phyloP scores from a whole-genome alignment of 2,329 filamentous ascomycete genomes.

The Fusarium floridanum region DNA sequence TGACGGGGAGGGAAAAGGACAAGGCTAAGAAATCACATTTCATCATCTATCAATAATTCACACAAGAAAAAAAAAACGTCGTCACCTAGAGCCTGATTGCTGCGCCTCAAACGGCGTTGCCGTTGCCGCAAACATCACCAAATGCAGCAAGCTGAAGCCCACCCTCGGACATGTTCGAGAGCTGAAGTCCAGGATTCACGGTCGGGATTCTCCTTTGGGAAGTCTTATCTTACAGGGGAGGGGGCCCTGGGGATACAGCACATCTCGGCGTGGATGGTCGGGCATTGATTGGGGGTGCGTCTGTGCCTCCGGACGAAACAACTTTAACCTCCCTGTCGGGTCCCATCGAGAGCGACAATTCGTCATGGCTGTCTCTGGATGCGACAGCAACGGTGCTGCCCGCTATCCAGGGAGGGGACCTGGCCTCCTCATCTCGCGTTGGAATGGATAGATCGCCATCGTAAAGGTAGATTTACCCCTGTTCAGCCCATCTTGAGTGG shows the following conservation, averaged over 20 bases:
- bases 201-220: slow-evolving; percentile 17
- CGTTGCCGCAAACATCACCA: background rate
- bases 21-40: background rate
- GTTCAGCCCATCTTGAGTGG: background rate
- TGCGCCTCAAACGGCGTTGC: slow-evolving; percentile 12
- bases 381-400: background rate
- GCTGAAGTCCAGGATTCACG: slow-evolving; percentile 9
- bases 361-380: background rate
- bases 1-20: background rate
- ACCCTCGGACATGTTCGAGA: background rate
- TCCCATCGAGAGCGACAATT: background rate
- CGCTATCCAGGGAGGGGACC: background rate
- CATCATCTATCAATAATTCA: background rate
- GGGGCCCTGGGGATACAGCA: background rate
- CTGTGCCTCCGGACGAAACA: slow-evolving; percentile 11
- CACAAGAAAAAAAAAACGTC: background rate
- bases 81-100: background rate
- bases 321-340: slow-evolving; percentile 24
- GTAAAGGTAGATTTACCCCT: background rate
- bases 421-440: background rate
- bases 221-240: background rate
- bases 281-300: background rate
- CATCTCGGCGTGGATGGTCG: background rate
- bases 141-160: background rate
- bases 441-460: background rate